These are phyloP conservation scores for Anthostomella pinea DNA, from an alignment of 2,329 filamentous ascomycete species.

Conservation along the genomic window DNA sequence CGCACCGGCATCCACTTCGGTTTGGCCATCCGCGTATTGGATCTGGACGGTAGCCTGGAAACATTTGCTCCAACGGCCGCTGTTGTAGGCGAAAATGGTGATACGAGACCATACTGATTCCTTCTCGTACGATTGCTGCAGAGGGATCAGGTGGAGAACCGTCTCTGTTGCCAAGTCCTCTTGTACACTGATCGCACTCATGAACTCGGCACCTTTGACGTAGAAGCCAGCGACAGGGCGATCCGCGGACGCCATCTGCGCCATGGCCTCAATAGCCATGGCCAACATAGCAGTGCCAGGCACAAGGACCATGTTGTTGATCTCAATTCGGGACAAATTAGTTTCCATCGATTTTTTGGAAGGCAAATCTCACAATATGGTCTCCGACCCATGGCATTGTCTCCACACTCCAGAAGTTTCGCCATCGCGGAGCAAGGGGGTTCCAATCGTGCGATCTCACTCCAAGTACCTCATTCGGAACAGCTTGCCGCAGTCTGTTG, in stretches of 20 bases:
- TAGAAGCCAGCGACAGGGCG: conserved; percentile 12
- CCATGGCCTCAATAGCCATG: conserved; percentile 34
- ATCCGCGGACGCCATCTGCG: conserved; percentile 12
- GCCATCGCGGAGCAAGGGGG: conserved; percentile 34
- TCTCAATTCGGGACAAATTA: background rate
- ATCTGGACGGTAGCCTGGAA: conserved; percentile 19
- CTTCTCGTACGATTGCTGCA: conserved; percentile 10
- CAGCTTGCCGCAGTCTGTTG: conserved; percentile 21
- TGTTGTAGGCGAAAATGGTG: conserved; percentile 14
- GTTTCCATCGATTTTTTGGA: no score
- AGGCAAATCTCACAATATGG: conserved; percentile 36
- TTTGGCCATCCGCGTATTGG: conserved; percentile 19
- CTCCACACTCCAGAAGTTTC: conserved; percentile 37
- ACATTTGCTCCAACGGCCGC: conserved; percentile 20
- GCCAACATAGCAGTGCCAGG: conserved; percentile 30
- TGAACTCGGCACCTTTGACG: conserved; percentile 21
- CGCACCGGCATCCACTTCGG: no score
- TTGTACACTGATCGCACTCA: conserved; percentile 23
- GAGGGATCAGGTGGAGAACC: conserved; percentile 16
- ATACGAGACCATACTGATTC: conserved; percentile 15
- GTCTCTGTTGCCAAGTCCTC: conserved; percentile 21
- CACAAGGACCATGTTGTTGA: conserved; percentile 22
- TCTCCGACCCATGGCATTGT: conserved; percentile 42
- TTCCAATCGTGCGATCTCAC: conserved; percentile 11
- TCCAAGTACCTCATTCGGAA: conserved; percentile 25